Evolutionary conservation across 164 flowering plant species (phyloP), one percentile per base, ranked within the genome.

Genomic region (Vitis cinerea): DNA sequence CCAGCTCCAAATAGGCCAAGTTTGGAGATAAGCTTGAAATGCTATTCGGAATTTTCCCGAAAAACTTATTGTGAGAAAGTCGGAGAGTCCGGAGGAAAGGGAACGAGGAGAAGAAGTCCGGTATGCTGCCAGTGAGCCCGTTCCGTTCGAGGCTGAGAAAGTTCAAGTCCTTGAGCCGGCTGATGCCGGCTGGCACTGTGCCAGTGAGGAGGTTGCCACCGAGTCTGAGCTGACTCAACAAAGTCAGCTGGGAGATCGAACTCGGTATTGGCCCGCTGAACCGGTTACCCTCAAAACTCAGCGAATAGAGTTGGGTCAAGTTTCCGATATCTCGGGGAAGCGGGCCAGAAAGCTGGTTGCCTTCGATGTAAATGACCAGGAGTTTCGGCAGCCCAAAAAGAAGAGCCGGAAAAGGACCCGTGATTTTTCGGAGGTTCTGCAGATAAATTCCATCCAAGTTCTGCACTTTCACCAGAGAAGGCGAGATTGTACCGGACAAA

Each of bases 401-500:
- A 7, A 80, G 37, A 15, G 12, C 68, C 13, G 94, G 94, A 37
- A 91, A 86, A 3, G 77, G 67, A 15, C 94, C 94, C 27, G 90
- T 68, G 3, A 91, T 14, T 59, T 86, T 83, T 27, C 73, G 61
- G 74, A 83, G 83, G 65, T 87, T 31, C 8, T 9, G 48, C 31
- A 91, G 60, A 67, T 84, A 88, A 50, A 90, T 53, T 0, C 86
- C 83, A 53, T 57, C 77, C 3, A 90, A 63, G 53, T 57, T 54
- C 23, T 31, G 66, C 74, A 89, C 68, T 60, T 87, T 87, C 0
- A 83, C 67, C 15, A 91, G 80, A 0, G 81, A 69, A 0, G 87
- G 82, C 0, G 94, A 88, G 82, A 89, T 82, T 0, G 81, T 75
- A 11, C 92, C 97, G n/a, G 92, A 54, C 6, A 90, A 62, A 66